Conservation (phyloP, 1,139 yeast genomes). For the Scheffersomyces lignicola region DNA sequence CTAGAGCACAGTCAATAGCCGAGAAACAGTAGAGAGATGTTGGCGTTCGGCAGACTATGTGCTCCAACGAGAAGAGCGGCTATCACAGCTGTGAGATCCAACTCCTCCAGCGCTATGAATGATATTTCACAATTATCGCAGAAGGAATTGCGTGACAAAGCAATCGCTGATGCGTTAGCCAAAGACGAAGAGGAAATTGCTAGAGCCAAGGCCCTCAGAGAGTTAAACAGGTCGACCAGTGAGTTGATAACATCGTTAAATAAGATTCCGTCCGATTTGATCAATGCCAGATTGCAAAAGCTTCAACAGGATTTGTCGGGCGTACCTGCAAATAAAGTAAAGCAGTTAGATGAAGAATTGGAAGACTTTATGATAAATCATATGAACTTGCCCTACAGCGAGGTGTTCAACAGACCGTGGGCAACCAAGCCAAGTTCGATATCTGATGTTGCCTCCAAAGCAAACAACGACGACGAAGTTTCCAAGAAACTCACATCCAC, state of each 20-base stretch:
- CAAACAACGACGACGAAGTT: constrained; percentile 10
- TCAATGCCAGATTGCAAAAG: constrained; percentile 28
- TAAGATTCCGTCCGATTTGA: constrained; percentile 32
- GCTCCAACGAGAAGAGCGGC: too few relatives aligned
- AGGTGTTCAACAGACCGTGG: constrained; percentile 41
- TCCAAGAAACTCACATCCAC: constrained; percentile 29
- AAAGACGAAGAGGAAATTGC: constrained; percentile 43
- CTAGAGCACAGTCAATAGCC: too few relatives aligned
- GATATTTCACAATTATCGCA: constrained; percentile 16
- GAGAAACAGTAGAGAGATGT: too few relatives aligned
- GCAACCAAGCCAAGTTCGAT: constrained; percentile 11
- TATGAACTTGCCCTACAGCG: constrained; percentile 35
- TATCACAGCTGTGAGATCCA: not conserved
- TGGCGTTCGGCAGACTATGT: too few relatives aligned
- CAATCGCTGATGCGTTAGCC: constrained; percentile 47
- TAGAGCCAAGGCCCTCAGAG: constrained; percentile 37
- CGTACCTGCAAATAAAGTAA: constrained; percentile 34
- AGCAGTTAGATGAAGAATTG: constrained; percentile 44
- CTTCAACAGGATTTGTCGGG: constrained; percentile 32
- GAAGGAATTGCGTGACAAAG: constrained; percentile 39
- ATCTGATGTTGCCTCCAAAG: not conserved
- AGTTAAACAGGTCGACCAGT: constrained; percentile 30
- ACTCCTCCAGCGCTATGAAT: not conserved
- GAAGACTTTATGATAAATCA: constrained; percentile 38
- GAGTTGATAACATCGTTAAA: constrained; percentile 34